phyloP scores from a whole-genome alignment of 495 filamentous ascomycete species.

The Talaromyces ruber region DNA sequence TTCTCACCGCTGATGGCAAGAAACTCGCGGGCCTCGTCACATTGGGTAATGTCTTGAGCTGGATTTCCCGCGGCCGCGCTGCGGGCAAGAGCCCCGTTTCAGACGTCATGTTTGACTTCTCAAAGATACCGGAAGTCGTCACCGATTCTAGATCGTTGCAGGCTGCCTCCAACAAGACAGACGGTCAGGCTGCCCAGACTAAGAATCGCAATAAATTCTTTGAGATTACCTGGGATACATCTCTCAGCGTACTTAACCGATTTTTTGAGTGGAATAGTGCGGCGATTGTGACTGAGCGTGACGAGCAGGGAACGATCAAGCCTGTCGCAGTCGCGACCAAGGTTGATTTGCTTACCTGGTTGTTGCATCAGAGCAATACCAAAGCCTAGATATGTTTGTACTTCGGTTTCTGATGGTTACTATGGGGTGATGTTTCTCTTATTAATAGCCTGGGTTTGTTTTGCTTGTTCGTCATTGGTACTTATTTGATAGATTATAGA shows the following conservation, averaged over 20 bases:
- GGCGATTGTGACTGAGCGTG: slow-evolving; percentile 78
- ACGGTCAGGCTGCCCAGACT: slow-evolving; percentile 7
- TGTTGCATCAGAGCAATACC: slow-evolving; percentile 58
- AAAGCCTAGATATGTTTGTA: neutral
- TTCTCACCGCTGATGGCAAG: slow-evolving; percentile 57
- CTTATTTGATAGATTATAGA: neutral
- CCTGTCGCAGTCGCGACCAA: slow-evolving; percentile 92
- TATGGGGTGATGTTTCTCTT: neutral
- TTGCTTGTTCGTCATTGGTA: neutral
- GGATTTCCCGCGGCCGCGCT: slow-evolving; percentile 74
- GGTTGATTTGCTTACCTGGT: slow-evolving; percentile 88
- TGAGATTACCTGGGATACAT: slow-evolving; percentile 88
- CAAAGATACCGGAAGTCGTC: slow-evolving; percentile 75
- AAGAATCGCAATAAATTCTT: slow-evolving; percentile 63
- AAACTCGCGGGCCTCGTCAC: slow-evolving; percentile 87
- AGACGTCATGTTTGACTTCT: slow-evolving; percentile 96
- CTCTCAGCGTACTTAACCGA: slow-evolving; percentile 68
- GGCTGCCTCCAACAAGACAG: slow-evolving; percentile 1
- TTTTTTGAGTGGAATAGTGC: slow-evolving; percentile 99
- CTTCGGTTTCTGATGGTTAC: neutral
- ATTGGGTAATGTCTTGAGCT: slow-evolving; percentile 86
- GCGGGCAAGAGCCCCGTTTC: slow-evolving; percentile 60
- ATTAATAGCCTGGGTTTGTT: neutral
- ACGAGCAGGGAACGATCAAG: slow-evolving; percentile 51
- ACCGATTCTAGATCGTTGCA: slow-evolving; percentile 55